Evolutionary conservation across 225 moss, liverwort and hornwort genomes (phyloP), one percentile per base, ranked within the genome.

Genomic region (Rhytidiadelphus loreus): DNA sequence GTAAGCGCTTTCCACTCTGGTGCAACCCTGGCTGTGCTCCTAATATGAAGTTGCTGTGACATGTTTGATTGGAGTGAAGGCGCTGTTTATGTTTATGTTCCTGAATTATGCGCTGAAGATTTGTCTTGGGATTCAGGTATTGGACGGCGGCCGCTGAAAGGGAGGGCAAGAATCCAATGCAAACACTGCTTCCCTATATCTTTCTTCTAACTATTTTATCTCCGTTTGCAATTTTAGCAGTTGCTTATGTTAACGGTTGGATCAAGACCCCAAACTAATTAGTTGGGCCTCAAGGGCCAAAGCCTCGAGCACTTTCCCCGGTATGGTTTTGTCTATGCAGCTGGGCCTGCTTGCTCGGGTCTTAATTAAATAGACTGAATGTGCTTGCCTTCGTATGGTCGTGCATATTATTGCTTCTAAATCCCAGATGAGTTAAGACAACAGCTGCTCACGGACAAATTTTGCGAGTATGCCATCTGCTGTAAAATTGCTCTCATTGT

Each of bases 141-240:
- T 99, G 98, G 98, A 89, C 90, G 83, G 85, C 98, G 65, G 63
- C 94, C 8, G 93, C 94, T 39, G 98, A 99, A 84, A 96, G 79
- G 88, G 97, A 97, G 43, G 98, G 98, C 89, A 97, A 95, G 92
- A 97, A 94, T 84, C 98, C 98, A 25, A 95, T 99, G 95, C 86
- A 88, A 83, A 92, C 97, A 21, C 32, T 91, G 44, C 81, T 99
- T 57, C 97, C 98, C 15, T 99, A 96, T 57, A 99, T 99, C 80
- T 50, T 65, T 43, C 88, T 99, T 46, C 86, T 97, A 72, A 75
- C 91, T 21, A 6, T 99, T 78, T 85, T 95, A 26, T 73, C 94
- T 30, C 98, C 98, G 23, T 99, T 99, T 64, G 83, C 91, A 64
- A 96, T 99, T 82, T 89, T 99, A 94, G 97, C 91, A 74, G 89